A percentile compares a stretch with the other conserved stretches of the same genome.
These are phyloP conservation scores for Graphilbum fragrans DNA, from an alignment of 2,329 filamentous ascomycete species.

Conservation along the genomic window DNA sequence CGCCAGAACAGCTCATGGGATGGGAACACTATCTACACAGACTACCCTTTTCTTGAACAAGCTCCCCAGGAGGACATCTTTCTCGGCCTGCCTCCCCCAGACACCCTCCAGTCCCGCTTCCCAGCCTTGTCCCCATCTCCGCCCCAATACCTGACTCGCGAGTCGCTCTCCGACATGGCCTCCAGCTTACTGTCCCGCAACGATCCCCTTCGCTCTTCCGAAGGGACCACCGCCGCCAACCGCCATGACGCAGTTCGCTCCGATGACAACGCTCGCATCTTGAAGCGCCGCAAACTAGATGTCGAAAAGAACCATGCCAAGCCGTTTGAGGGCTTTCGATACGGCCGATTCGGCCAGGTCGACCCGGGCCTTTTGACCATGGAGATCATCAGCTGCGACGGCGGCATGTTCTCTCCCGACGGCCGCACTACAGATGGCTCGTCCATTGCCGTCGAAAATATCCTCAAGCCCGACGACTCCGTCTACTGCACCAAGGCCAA, in stretches of 20 bases:
- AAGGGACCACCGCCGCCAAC: not conserved
- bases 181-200: not conserved
- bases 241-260: not conserved
- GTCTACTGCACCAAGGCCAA: constrained; percentile 88
- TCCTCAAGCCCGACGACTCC: constrained; percentile 67
- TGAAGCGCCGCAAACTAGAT: constrained; percentile 61
- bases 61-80: too few species aligned
- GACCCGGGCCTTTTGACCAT: constrained; percentile 70
- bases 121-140: not conserved
- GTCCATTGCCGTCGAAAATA: constrained; percentile 62
- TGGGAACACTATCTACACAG: too few species aligned
- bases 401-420: constrained; percentile 44
- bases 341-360: constrained; percentile 80
- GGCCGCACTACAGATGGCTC: constrained; percentile 33
- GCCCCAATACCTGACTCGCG: not conserved
- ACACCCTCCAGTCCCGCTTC: not conserved
- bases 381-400: constrained; percentile 85
- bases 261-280: constrained; percentile 28
- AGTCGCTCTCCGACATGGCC: not conserved
- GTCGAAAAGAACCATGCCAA: constrained; percentile 37
- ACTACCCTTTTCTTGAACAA: too few species aligned
- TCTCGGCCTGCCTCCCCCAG: not conserved
- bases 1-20: too few species aligned
- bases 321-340: constrained; percentile 51
- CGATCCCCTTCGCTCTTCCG: not conserved